A percentile compares a stretch with the other conserved stretches of the same genome.
These are phyloP conservation scores for Diddensiella santjacobensis DNA, from an alignment of 805 yeast species.

Conservation along the genomic window DNA sequence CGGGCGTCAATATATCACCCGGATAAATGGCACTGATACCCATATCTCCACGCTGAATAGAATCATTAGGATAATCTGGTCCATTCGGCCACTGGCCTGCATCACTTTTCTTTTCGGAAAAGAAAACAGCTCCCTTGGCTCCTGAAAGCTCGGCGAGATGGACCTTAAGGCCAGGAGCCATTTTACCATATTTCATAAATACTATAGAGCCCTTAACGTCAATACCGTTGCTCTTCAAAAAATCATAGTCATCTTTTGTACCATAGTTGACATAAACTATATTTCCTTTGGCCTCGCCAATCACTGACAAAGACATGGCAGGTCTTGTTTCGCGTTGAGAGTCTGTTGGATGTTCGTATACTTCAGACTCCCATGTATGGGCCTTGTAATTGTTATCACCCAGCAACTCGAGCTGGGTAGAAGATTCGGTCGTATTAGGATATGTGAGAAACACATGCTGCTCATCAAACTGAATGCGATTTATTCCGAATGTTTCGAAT, in stretches of 20 bases:
- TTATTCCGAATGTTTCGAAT: conserved; percentile 55
- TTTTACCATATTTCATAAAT: conserved; percentile 51
- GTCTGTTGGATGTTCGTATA: conserved; percentile 27
- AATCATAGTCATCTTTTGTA: conserved; percentile 47
- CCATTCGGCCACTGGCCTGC: conserved; percentile 31
- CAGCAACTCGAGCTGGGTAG: conserved; percentile 28
- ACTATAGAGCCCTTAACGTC: conserved; percentile 50
- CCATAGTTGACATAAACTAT: conserved; percentile 70
- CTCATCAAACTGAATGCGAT: conserved; percentile 45
- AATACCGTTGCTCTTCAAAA: conserved; percentile 38
- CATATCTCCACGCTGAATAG: conserved; percentile 45
- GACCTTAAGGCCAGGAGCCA: conserved; percentile 50
- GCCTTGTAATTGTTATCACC: conserved; percentile 34
- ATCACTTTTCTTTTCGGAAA: conserved; percentile 39
- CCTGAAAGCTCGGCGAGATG: conserved; percentile 52
- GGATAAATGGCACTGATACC: conserved; percentile 43
- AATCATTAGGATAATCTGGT: conserved; percentile 38
- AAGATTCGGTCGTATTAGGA: conserved; percentile 42
- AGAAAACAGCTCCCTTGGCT: conserved; percentile 65
- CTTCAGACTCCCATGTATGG: conserved; percentile 35
- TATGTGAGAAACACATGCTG: conserved; percentile 60
- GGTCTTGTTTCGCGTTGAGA: conserved; percentile 31
- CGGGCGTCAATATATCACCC: conserved; percentile 81
- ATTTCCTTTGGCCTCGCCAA: conserved; percentile 52
- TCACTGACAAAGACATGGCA: conserved; percentile 65